Evolutionary conservation across 2,329 filamentous ascomycete genomes (phyloP), one percentile per base, ranked within the genome.

Genomic region (Canariomyces notabilis): DNA sequence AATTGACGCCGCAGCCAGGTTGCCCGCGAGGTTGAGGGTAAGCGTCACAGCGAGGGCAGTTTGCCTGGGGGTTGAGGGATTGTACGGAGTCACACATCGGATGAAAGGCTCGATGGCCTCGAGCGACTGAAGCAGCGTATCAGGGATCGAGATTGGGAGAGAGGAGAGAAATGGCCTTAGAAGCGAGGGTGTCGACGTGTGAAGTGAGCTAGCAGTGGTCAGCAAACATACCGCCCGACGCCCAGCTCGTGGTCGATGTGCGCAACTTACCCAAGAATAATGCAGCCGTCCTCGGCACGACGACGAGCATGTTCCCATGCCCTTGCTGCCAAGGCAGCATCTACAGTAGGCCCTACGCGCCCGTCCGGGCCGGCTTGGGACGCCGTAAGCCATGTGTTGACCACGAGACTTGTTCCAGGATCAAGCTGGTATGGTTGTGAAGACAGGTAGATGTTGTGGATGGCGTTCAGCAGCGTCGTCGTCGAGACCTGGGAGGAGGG

Each of bases 301-400:
- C 93, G 82, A 57, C 91, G 80, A 46, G 93, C 91, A 73, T 98
- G 93, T 69, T 98, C 93, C 91, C 93, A 98, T 2, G 90, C 89
- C 63, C 88, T 81, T 42, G 80, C 75, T 14, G 87, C 87, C 41
- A 98, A 69, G 18, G 85, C 79, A 34, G 79, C 69, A 67, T 98
- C 93, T 34, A 97, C 80, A 6, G 87, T 89, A 44, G 87, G 87
- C 42, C 87, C 87, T 37, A 75, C 72, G 46, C 78, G 75, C 31
- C 85, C 86, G 59, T 89, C 80, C 2, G 79, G 75, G 32, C 83
- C 80, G 19, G 78, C 71, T 56, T 86, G 86, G 21, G 80, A 76
- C 15, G 88, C 87, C 3, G 88, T 95, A 43, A 93, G 77, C 90
- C 90, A 96, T 47, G 89, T 96, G 70, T 97, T 97, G 55, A 97